A percentile compares a stretch with the other conserved stretches of the same genome.
Conservation (phyloP, 2,329 filamentous ascomycete genomes). For the Xylariales sp. region DNA sequence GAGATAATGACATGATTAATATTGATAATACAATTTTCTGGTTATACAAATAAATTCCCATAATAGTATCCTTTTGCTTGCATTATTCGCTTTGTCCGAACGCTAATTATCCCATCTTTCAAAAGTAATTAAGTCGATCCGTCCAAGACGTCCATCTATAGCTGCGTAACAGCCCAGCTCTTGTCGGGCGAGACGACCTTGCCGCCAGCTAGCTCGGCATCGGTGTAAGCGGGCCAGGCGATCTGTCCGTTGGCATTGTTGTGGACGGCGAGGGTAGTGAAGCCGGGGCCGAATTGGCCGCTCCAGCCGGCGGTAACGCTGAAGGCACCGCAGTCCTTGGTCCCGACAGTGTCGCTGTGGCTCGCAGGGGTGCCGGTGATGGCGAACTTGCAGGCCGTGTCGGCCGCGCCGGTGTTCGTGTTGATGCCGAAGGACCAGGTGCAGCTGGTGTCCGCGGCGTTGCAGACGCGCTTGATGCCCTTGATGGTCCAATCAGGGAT, state of each 20-base stretch:
- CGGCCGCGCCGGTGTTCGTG: conserved; percentile 47
- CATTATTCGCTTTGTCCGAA: too few species aligned
- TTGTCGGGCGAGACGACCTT: conserved; percentile 61
- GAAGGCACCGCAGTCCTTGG: conserved; percentile 60
- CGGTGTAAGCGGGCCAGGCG: conserved; percentile 65
- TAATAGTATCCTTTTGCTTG: too few species aligned
- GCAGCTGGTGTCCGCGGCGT: conserved; percentile 54
- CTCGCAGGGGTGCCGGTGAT: conserved; percentile 51
- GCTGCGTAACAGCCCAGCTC: conserved; percentile 42
- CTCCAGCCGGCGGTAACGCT: conserved; percentile 66
- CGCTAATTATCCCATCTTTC: too few species aligned
- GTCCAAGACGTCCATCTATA: conserved; percentile 27
- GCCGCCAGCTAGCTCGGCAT: conserved; percentile 59
- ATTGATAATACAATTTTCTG: too few species aligned
- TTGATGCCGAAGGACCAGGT: conserved; percentile 57
- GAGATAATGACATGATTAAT: too few species aligned
- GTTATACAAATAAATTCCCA: too few species aligned
- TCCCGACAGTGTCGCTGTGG: conserved; percentile 53
- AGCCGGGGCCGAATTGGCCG: conserved; percentile 66
- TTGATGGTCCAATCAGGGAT: conserved; percentile 55
- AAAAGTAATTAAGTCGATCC: too few species aligned
- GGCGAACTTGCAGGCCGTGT: conserved; percentile 55
- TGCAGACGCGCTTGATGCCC: conserved; percentile 54
- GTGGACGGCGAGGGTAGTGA: conserved; percentile 65
- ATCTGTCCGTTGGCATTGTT: conserved; percentile 58